phyloP scores from a whole-genome alignment of 169 alveolate species.

The Toxoplasma gondii region DNA sequence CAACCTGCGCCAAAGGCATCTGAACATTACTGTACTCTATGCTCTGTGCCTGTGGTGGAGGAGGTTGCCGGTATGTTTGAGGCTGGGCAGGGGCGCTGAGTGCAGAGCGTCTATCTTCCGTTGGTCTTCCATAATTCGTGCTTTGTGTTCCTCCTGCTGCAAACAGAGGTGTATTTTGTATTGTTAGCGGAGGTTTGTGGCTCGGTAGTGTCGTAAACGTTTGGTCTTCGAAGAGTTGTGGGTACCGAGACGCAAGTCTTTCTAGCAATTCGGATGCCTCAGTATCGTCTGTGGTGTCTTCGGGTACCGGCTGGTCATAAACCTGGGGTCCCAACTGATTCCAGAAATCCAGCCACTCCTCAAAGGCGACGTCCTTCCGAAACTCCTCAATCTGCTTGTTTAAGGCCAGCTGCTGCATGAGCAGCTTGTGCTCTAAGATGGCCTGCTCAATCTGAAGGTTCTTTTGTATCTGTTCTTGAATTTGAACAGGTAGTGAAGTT shows the following conservation, averaged over 20 bases:
- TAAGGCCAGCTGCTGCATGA: constrained; percentile 25
- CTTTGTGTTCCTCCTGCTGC: neutral
- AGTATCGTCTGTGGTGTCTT: constrained; percentile 1
- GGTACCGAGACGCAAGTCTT: neutral
- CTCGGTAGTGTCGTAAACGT: too few species aligned
- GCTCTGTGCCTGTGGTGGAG: neutral
- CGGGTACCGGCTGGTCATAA: neutral
- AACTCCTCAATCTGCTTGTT: constrained; percentile 18
- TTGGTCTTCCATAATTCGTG: neutral
- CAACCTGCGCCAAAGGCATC: too few species aligned
- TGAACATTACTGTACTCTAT: too few species aligned
- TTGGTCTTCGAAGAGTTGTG: neutral
- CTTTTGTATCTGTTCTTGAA: constrained; percentile 15
- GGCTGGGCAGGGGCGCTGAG: neutral
- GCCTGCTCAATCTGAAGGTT: constrained; percentile 31
- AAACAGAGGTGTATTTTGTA: too few species aligned
- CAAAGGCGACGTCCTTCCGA: neutral
- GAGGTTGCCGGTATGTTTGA: neutral
- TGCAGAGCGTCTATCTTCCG: neutral
- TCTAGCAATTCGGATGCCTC: neutral
- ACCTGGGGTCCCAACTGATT: neutral
- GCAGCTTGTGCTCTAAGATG: constrained; percentile 4
- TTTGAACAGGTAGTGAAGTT: neutral
- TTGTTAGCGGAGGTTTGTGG: too few species aligned
- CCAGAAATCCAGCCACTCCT: constrained; percentile 13